These are phyloP conservation scores for Spathaspora sp. DNA, from an alignment of 1,139 yeast genomes.

Conservation along the genomic window DNA sequence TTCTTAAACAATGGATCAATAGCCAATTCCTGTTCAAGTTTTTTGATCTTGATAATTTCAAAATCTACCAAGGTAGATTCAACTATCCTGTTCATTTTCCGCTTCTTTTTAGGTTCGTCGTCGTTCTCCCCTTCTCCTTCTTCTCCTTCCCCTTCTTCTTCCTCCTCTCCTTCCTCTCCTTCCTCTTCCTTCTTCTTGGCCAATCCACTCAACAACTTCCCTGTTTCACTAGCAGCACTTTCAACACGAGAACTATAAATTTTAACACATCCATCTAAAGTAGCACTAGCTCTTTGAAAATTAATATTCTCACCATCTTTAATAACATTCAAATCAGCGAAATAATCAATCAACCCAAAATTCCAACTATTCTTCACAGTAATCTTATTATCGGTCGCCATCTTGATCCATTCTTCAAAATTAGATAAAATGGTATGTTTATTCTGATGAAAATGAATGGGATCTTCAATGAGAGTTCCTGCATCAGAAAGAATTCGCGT, in stretches of 20 bases:
- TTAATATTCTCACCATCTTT: slow-evolving; percentile 45
- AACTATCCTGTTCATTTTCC: slow-evolving; percentile 41
- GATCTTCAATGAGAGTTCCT: background rate
- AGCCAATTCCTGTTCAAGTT: slow-evolving; percentile 72
- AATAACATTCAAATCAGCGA: slow-evolving; percentile 49
- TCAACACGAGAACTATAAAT: slow-evolving; percentile 66
- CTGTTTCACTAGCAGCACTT: slow-evolving; percentile 89
- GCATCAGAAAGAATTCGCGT: background rate
- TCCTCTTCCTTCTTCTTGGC: slow-evolving; percentile 29
- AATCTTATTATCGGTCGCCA: slow-evolving; percentile 85
- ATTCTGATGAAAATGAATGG: slow-evolving; percentile 35
- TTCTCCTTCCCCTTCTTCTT: slow-evolving; percentile 18
- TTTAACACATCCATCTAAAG: slow-evolving; percentile 42
- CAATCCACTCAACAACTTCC: slow-evolving; percentile 76
- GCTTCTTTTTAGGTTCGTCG: slow-evolving; percentile 23
- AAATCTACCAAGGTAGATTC: slow-evolving; percentile 53
- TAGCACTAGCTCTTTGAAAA: slow-evolving; percentile 43
- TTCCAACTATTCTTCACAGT: slow-evolving; percentile 67
- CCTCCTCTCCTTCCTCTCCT: slow-evolving; percentile 18
- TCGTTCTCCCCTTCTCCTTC: slow-evolving; percentile 15
- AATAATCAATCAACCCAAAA: slow-evolving; percentile 84
- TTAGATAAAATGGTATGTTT: slow-evolving; percentile 51
- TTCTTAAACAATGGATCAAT: slow-evolving; percentile 89
- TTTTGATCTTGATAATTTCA: slow-evolving; percentile 61
- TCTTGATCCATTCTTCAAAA: slow-evolving; percentile 87